Evolutionary conservation across 805 yeast species (phyloP), one percentile per base, ranked within the genome.

Genomic region (Lachancea fermentati): DNA sequence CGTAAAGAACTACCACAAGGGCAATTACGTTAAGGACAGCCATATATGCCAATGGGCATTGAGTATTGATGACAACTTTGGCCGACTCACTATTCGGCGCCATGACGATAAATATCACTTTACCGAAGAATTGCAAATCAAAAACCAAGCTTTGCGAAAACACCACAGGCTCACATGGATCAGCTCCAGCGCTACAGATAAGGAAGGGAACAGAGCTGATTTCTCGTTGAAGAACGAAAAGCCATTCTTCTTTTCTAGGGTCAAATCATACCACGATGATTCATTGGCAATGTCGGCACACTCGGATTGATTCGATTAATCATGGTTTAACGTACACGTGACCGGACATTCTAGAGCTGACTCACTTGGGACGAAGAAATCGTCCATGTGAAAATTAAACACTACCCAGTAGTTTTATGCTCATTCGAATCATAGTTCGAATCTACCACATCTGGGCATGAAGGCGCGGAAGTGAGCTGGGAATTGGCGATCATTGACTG

Each of bases 131-230:
- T 67, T 84, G 38, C 69, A 71, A 44, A 75, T 89, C 28, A 69
- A 67, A 37, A 70, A 75, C 33, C 68, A 79, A 30, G 89, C 88
- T 1, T 71, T 72, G 36, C 73, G 73, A 44, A 74, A 73, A 46
- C 88, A 79, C 53, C 80, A 83, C 51, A 79, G 82, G 54, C 63
- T 89, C 41, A 71, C 75, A 37, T 88, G 97, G 97, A 55, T 71
- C 4, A 64, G 63, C 17, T 83, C 82, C 49, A 77, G 75, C 48
- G 79, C 77, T 11, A 60, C 74, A 24, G 71, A 81, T 49, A 70
- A 72, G 49, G 77, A 79, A 19, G 73, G 78, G 9, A 78, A 72
- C 34, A 69, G 72, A 8, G 76, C 76, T 37, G 67, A 65, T 30
- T 76, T 86, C 51, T 69, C 77, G 4, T 60, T 83, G 44, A 70